These are phyloP conservation scores for Byssoonygena ceratinophila DNA, from an alignment of 2,329 filamentous ascomycete species.

Conservation along the genomic window DNA sequence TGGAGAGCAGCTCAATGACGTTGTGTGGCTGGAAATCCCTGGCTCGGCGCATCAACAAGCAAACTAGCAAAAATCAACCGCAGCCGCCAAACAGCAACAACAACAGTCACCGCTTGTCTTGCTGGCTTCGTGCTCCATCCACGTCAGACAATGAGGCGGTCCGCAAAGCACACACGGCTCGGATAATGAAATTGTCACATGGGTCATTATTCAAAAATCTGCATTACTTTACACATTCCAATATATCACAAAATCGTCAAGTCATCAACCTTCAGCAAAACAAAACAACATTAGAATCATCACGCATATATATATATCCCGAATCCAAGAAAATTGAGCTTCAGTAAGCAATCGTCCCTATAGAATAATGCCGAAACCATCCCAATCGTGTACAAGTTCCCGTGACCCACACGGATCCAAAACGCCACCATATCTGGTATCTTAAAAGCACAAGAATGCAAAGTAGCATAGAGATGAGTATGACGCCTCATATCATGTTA, in stretches of 20 bases:
- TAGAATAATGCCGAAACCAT: neutral
- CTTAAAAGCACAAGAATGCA: neutral
- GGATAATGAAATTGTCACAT: neutral
- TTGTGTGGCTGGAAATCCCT: conserved; percentile 7
- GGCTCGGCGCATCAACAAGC: neutral
- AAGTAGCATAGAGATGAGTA: conserved; percentile 22
- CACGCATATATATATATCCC: too few species aligned
- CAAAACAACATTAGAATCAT: neutral
- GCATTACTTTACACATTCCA: conserved; percentile 2
- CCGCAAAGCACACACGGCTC: neutral
- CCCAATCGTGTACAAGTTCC: neutral
- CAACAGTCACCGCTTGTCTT: too few species aligned
- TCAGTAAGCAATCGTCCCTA: neutral
- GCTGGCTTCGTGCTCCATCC: neutral
- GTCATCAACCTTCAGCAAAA: neutral
- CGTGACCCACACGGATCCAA: neutral
- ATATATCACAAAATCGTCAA: conserved; percentile 3
- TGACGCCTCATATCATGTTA: conserved; percentile 38
- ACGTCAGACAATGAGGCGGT: neutral
- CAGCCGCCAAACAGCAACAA: too few species aligned
- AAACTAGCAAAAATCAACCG: too few species aligned
- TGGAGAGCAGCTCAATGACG: neutral
- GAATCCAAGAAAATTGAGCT: neutral
- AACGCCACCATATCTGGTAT: neutral
- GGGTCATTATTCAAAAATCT: neutral